Evolutionary conservation across 495 filamentous ascomycete genomes (phyloP).

Genomic region (Penicillium paradoxum): DNA sequence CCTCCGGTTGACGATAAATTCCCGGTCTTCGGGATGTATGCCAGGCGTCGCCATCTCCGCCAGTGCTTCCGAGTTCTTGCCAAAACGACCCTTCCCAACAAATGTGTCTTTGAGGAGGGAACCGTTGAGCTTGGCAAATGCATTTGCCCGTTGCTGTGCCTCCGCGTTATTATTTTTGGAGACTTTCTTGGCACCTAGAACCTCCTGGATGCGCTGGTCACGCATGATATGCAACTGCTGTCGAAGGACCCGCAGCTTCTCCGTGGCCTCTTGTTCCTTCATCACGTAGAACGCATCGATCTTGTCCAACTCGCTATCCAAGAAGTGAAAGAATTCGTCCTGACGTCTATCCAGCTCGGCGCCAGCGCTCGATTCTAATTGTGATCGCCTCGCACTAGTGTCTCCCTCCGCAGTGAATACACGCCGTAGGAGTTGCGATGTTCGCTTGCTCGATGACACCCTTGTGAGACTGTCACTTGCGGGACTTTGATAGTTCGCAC

Average conservation of each 20-base stretch:
- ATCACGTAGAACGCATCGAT: conserved; percentile 78
- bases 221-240: conserved; percentile 86
- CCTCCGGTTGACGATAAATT: conserved; percentile 37
- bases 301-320: conserved; percentile 77
- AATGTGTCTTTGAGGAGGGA: conserved; percentile 25
- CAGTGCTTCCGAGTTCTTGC: conserved; percentile 55
- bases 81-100: conserved; percentile 38
- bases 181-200: conserved; percentile 34
- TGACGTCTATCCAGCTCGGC: conserved; percentile 56
- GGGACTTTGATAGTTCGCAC: conserved; percentile 9
- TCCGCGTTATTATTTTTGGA: background rate
- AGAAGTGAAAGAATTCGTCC: conserved; percentile 71
- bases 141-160: conserved; percentile 14
- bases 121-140: conserved; percentile 22
- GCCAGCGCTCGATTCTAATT: conserved; percentile 31
- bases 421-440: conserved; percentile 33
- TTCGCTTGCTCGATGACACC: conserved; percentile 17
- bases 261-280: conserved; percentile 75
- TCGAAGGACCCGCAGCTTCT: conserved; percentile 62
- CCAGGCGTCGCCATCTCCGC: conserved; percentile 47
- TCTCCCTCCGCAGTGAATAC: conserved; percentile 34
- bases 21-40: conserved; percentile 25
- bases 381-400: conserved; percentile 26
- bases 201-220: conserved; percentile 67
- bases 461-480: conserved; percentile 13